phyloP scores from a whole-genome alignment of 202 grass and related monocot species.

The Musa balbisiana region DNA sequence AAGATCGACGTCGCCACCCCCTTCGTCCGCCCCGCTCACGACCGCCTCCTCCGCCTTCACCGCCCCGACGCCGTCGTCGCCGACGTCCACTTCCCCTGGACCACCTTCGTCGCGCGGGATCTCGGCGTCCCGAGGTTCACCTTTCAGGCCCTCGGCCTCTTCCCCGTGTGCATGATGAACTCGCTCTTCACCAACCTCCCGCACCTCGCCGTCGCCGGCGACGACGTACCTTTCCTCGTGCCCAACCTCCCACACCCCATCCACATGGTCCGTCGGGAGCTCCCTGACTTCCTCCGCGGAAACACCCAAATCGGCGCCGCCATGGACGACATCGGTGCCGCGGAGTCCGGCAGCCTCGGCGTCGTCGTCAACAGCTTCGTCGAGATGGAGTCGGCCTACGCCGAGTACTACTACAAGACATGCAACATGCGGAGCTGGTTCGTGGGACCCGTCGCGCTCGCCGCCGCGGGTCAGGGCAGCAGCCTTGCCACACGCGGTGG shows the following conservation, averaged over 20 bases:
- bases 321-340: accelerated
- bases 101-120: neutral
- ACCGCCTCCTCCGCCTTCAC: neutral
- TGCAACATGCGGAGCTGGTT: conserved; percentile 5
- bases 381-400: conserved; percentile 38
- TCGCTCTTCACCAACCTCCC: neutral
- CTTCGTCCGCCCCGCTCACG: neutral
- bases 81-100: neutral
- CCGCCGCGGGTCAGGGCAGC: neutral
- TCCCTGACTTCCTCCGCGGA: neutral
- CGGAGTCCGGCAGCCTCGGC: conserved; percentile 6
- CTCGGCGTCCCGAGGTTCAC: conserved; percentile 2
- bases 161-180: neutral
- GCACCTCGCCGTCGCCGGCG: neutral
- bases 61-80: neutral
- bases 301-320: neutral
- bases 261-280: neutral
- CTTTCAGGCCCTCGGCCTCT: neutral
- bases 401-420: conserved; percentile 14
- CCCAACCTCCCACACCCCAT: neutral
- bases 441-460: conserved; percentile 40
- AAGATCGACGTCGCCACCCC: neutral
- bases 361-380: conserved; percentile 36
- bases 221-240: neutral
- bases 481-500: neutral